A percentile compares a stretch with the other conserved stretches of the same genome.
These are phyloP conservation scores for Echites panduratus DNA, from an alignment of 257 asterid species.

Conservation along the genomic window DNA sequence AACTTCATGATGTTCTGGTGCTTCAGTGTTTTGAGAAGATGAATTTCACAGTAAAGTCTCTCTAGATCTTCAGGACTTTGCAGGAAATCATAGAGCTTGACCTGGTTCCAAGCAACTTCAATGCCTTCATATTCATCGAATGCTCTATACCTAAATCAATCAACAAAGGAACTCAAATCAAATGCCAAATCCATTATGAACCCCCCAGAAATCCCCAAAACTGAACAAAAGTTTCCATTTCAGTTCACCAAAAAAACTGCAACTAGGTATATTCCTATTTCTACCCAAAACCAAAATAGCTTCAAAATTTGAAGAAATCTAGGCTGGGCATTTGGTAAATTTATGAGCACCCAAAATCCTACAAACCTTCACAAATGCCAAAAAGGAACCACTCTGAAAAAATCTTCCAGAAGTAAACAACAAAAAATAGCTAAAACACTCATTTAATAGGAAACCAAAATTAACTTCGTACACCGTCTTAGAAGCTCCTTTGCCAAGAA, in stretches of 20 bases:
- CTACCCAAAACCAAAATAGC: slow-evolving; percentile 5
- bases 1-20: slow-evolving; percentile 44
- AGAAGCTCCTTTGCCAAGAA: slow-evolving; percentile 54
- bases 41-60: slow-evolving; percentile 52
- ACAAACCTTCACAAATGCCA: slow-evolving; percentile 3
- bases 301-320: slow-evolving; percentile 5
- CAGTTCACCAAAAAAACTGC: not conserved
- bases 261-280: not conserved
- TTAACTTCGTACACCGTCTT: slow-evolving; percentile 42
- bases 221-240: slow-evolving; percentile 10
- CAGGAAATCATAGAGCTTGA: slow-evolving; percentile 42
- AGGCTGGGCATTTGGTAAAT: slow-evolving; percentile 13
- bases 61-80: slow-evolving; percentile 51
- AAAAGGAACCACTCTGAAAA: not conserved
- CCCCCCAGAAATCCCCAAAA: slow-evolving; percentile 1
- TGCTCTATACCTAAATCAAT: slow-evolving; percentile 42
- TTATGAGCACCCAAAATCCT: slow-evolving; percentile 10
- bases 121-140: slow-evolving; percentile 52
- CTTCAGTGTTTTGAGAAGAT: slow-evolving; percentile 41
- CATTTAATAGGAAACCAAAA: not conserved
- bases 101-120: slow-evolving; percentile 58
- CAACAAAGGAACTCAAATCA: slow-evolving; percentile 18
- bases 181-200: slow-evolving; percentile 2
- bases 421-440: not conserved
- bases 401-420: slow-evolving; percentile 4